These are phyloP conservation scores for Eucalyptus marginata DNA, from an alignment of 345 rosid genomes.

Conservation along the genomic window DNA sequence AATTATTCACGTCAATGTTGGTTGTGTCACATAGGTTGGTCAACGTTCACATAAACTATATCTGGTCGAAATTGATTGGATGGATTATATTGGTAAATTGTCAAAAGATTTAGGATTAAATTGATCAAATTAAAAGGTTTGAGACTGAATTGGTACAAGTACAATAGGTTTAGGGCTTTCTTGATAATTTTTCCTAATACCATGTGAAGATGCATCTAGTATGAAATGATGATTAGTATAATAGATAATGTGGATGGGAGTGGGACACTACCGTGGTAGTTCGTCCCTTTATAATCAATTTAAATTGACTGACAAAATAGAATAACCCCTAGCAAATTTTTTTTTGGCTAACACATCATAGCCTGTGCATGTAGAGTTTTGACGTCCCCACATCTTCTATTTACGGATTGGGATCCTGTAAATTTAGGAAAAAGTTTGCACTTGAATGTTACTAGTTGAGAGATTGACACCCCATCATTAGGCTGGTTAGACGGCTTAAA, in stretches of 20 bases:
- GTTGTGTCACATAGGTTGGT: fast-evolving
- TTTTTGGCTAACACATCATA: neutral
- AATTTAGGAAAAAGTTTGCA: neutral
- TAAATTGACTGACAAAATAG: neutral
- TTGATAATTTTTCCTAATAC: neutral
- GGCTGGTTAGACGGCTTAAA: neutral
- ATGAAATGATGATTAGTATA: neutral
- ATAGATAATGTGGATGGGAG: neutral
- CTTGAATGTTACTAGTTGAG: neutral
- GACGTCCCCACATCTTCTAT: neutral
- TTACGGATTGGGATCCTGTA: neutral
- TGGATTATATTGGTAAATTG: too few species aligned
- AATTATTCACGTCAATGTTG: too few species aligned
- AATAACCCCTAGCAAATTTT: neutral
- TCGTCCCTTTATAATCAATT: neutral
- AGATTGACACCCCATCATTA: neutral
- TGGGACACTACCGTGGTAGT: neutral
- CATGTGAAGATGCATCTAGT: neutral
- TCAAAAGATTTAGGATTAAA: neutral
- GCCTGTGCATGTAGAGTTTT: neutral
- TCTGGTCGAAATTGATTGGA: fast-evolving
- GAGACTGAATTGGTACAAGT: too few species aligned
- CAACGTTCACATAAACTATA: fast-evolving
- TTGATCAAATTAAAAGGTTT: fast-evolving
- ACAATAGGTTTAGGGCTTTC: neutral